Base-by-base conservation (phyloP, 768 basidiomycete genomes). In the Gloeopeniophorella convolvens region DNA sequence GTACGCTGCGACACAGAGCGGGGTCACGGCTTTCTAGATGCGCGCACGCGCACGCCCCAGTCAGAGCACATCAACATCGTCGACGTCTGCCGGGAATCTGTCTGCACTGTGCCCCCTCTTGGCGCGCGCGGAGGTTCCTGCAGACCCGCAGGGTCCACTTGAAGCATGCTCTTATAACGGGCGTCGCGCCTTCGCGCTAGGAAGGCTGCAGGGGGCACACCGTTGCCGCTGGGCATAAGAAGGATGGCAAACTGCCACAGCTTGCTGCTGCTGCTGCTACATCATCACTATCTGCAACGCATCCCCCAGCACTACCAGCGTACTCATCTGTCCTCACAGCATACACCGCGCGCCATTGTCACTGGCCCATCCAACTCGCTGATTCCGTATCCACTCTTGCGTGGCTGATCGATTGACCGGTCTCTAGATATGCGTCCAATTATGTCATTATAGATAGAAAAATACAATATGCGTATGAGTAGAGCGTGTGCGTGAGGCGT, bases 1-100 rank as follows among this genome's bases (percentile, higher is more conserved):
- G 67, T 92, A 92, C 64, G 72, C 86, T 7, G 86, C 85, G 23
- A 90, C 88, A 13, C 89, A 90, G 63, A 79, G 82, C 41, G 89
- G 89, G 37, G 76, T 92, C 56, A 92, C 89, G 32, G 87, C 88
- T 57, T 92, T 88, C 68, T 92, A 77, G 71, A 24, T 42, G 39
- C 37, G 39, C 33, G 15, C 20, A 31, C 26, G 42, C 48, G 41
- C 37, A 28, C 51, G 46, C 54, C 34, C 41, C 35, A 34, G 34
- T 15, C 46, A 48, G 24, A 53, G 51, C 51, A 31, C 28, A 39
- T 30, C 21, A 12, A 30, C n/a, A n/a, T n/a, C n/a, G n/a, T n/a
- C n/a, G n/a, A n/a, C n/a, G n/a, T n/a, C n/a, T n/a, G n/a, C n/a
- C n/a, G n/a, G n/a, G n/a, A n/a, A n/a, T n/a, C n/a, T n/a, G n/a